These are phyloP conservation scores for Bruguiera sexangula DNA, from an alignment of 345 rosid species.

Conservation along the genomic window DNA sequence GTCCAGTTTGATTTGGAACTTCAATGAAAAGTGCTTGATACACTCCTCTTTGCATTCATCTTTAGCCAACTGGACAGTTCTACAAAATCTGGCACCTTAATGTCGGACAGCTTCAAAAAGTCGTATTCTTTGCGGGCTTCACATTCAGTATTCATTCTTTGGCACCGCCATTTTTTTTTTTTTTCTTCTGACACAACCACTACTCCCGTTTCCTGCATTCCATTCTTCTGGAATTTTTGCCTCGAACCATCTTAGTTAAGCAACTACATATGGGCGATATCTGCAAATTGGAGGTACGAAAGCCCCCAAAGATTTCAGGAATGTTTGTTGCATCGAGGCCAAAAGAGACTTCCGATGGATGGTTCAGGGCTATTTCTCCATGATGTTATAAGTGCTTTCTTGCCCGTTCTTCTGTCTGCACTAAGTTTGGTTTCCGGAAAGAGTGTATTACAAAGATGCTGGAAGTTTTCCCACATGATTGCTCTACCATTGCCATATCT, in stretches of 20 bases:
- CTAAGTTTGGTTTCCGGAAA: slow-evolving; percentile 36
- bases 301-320: slow-evolving; percentile 39
- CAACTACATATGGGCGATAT: slow-evolving; percentile 47
- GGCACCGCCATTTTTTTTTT: slow-evolving; percentile 28
- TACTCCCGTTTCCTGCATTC: slow-evolving; percentile 36
- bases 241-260: slow-evolving; percentile 37
- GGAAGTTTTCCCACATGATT: slow-evolving; percentile 53
- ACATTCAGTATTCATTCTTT: no score
- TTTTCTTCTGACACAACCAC: slow-evolving; percentile 43
- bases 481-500: slow-evolving; percentile 17
- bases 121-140: no score
- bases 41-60: no score
- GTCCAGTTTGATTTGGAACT: no score
- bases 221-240: slow-evolving; percentile 44
- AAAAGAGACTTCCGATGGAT: slow-evolving; percentile 36
- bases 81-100: no score
- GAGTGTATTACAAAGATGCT: slow-evolving; percentile 33
- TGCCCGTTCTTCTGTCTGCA: slow-evolving; percentile 19
- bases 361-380: slow-evolving; percentile 56
- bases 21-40: no score
- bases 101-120: no score
- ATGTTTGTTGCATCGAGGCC: slow-evolving; percentile 24
- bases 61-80: no score
- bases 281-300: slow-evolving; percentile 29
- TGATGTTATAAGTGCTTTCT: slow-evolving; percentile 29